Conservation (phyloP, 805 yeast genomes). For the Sungouiozyma ichnusensis region DNA sequence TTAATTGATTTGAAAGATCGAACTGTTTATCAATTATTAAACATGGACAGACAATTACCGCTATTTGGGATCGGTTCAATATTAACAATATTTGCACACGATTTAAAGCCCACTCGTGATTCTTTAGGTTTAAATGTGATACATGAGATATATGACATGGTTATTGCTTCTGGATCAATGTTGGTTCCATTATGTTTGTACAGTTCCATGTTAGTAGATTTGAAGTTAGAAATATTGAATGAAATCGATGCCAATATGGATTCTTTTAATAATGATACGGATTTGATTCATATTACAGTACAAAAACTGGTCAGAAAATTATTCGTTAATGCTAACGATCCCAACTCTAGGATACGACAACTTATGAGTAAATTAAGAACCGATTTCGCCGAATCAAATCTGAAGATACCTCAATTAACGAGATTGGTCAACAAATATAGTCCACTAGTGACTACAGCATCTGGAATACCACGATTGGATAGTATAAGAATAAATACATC, state of each 20-base stretch:
- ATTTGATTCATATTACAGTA: conserved; percentile 30
- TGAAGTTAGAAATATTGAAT: conserved; percentile 35
- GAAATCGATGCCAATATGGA: conserved; percentile 14
- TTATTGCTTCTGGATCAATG: conserved; percentile 48
- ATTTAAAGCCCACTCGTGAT: conserved; percentile 29
- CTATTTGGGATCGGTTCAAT: conserved; percentile 67
- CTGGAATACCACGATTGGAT: conserved; percentile 5
- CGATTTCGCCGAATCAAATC: conserved; percentile 1
- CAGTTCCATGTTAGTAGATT: conserved; percentile 39
- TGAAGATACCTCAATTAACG: conserved; percentile 2
- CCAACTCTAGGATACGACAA: neutral
- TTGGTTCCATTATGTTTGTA: conserved; percentile 50
- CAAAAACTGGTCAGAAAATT: conserved; percentile 26
- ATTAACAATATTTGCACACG: conserved; percentile 72
- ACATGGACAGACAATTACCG: conserved; percentile 39
- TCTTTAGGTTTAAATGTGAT: conserved; percentile 29
- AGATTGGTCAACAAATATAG: conserved; percentile 18
- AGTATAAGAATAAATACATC: conserved; percentile 2
- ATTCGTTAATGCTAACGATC: conserved; percentile 13
- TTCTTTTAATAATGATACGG: conserved; percentile 27
- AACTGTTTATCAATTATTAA: conserved; percentile 28
- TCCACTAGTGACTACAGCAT: conserved; percentile 22
- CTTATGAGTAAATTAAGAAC: conserved; percentile 4
- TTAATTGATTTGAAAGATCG: conserved; percentile 42
- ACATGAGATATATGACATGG: conserved; percentile 56